Base-by-base conservation (phyloP, 2,329 filamentous ascomycete species). In the Drechslerella stenobrocha region DNA sequence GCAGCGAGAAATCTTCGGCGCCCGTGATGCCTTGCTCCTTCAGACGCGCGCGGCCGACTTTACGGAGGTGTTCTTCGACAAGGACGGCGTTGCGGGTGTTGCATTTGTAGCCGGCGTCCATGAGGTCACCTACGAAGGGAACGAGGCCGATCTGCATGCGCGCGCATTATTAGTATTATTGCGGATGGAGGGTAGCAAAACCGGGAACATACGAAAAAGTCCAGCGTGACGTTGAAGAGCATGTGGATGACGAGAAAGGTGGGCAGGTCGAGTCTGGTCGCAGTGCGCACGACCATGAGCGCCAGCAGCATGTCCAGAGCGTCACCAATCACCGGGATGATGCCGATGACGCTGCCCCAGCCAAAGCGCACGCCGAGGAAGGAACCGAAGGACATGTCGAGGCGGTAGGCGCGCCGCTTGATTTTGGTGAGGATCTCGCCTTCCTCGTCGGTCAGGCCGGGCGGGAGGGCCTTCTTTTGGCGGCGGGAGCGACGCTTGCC, bases 361-460 rank as follows among this genome's bases (percentile, higher is more conserved):
- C 93, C 93, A 74, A 97, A 91, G 61, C 86, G 84, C 64, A 95
- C 82, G 42, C 90, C 90, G 70, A 87, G 83, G 74, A 89, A 83
- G 74, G 83, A 90, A 79, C 92, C 95, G 3, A 96, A 82, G 57
- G 83, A 84, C 80, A 90, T 87, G 76, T 97, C 93, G 23, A 96
- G 83, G 34, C 84, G 82, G 77, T 96, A 95, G 30, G 93, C 90
- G 63, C 87, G 83, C 73, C 87, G 83, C 77, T 95, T 92, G 72
- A 95, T 89, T 73, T 87, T 87, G 72, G 87, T 95, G 70, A 97
- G 84, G 71, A 96, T 81, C 70, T 87, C 82, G 74, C 82, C 86
- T 77, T 98, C 93, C 73, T 95, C 83, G 24, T 86, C 79, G 15
- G 90, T 92, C 52, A 97, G 84, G 56, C 92, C 92, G 23, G 84